Evolutionary conservation across 2,329 filamentous ascomycete species (phyloP).

Genomic region (Claviceps pazoutovae): DNA sequence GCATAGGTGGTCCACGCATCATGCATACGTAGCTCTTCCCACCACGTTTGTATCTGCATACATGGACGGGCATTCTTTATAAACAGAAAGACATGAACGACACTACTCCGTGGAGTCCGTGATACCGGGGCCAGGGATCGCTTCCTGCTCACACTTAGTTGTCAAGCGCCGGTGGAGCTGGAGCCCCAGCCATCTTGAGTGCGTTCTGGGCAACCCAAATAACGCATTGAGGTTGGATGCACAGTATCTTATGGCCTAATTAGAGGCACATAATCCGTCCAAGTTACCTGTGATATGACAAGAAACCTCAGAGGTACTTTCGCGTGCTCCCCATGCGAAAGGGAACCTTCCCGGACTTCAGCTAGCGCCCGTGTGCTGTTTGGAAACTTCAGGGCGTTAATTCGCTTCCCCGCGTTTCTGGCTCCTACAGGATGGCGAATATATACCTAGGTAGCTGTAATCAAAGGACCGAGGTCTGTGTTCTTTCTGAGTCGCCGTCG

Average conservation of each 20-base stretch:
- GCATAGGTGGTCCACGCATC: neutral
- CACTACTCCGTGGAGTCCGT: neutral
- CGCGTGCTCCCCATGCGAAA: no score
- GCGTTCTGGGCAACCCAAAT: neutral
- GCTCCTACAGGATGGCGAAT: constrained; percentile 5
- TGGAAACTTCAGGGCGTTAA: no score
- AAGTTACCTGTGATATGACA: no score
- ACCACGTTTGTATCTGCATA: neutral
- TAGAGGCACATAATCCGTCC: no score
- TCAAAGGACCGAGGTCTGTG: neutral
- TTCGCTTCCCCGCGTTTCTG: neutral
- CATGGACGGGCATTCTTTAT: neutral
- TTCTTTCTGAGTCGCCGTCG: neutral
- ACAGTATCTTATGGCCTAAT: no score
- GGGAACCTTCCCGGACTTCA: no score
- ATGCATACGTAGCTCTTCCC: neutral
- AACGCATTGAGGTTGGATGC: no score
- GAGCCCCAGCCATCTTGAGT: neutral
- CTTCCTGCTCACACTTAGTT: neutral
- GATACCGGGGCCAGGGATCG: neutral
- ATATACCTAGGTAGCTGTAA: constrained; percentile 1
- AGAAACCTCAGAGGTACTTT: no score
- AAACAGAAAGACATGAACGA: neutral
- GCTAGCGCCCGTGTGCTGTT: no score
- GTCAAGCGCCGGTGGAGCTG: neutral